Base-by-base conservation (phyloP, 139 green algal species). In the Chlorella vulgaris region DNA sequence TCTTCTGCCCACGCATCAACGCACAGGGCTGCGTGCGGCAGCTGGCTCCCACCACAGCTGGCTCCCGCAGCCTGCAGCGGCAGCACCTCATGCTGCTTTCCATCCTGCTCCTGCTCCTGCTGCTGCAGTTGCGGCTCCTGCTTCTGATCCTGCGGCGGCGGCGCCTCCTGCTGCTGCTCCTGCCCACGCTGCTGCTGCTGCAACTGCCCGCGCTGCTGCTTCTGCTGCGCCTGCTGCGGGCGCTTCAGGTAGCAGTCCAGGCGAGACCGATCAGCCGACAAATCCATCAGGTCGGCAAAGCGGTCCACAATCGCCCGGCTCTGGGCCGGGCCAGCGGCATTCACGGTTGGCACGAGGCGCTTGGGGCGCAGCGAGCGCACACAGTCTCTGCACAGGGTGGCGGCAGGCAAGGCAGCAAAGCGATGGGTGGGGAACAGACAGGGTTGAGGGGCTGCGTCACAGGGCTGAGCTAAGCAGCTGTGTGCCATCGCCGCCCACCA, bases 251-350 rank as follows among this genome's bases (percentile, higher is more conserved):
- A 92, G 15, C 61, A 53, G 66, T 91, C 85, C 77, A 94, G 67
- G 66, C 84, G 81, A 13, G 60, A 80, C 13, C 78, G 83, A 80
- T 93, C 90, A 2, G 36, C 33, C 3, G 78, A 81, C 26, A 95
- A 86, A 77, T 96, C 92, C 92, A 96, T 96, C 2, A 93, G 83
- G 33, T 89, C 80, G 1, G 85, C 88, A 80, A 92, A 92, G 10
- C 76, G 75, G 42, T 92, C 88, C 35, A 94, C 88, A n/a, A 93
- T 81, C 8, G 81, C 76, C 0, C 74, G 38, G 58, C 74, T 55
- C 22, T 19, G 36, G 35, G 74, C 68, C 2, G 74, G 29, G n/a
- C 83, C 74, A n/a, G 28, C 60, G 0, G 83, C 87, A 61, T 92
- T 91, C 51, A 95, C 92, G 35, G 91, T 95, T 67, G 92, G 92